Evolutionary conservation across 257 asterid genomes (phyloP).

Genomic region (Salvia miltiorrhiza): DNA sequence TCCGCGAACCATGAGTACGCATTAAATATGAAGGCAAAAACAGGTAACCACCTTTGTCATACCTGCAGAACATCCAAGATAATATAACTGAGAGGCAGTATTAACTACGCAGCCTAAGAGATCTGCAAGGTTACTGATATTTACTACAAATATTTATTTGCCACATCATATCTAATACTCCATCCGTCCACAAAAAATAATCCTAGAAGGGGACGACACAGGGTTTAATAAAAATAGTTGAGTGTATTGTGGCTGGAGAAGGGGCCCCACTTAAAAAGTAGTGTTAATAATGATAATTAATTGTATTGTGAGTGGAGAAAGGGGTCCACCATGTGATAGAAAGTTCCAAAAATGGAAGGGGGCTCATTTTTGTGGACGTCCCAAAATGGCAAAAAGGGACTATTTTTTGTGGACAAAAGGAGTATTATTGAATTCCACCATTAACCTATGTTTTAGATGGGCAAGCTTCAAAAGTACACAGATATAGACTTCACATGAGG

Average conservation of each 20-base stretch:
- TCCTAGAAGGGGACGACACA: too few species aligned
- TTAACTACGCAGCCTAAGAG: constrained; percentile 4
- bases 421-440: constrained; percentile 9
- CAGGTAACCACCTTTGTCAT: constrained; percentile 92
- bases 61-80: constrained; percentile 45
- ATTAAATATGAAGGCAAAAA: constrained; percentile 89
- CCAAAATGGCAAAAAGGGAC: too few species aligned
- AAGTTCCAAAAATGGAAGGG: too few species aligned
- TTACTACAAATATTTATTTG: background rate
- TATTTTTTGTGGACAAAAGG: too few species aligned
- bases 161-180: background rate
- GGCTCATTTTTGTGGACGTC: too few species aligned
- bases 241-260: too few species aligned
- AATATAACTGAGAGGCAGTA: constrained; percentile 14
- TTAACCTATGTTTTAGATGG: background rate
- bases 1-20: constrained; percentile 92
- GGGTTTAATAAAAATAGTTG: too few species aligned
- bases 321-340: too few species aligned
- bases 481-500: constrained; percentile 5
- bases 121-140: constrained; percentile 2
- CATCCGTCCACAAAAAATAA: too few species aligned
- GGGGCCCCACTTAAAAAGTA: too few species aligned
- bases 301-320: too few species aligned
- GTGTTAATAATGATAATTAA: too few species aligned
- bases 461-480: constrained; percentile 10